Evolutionary conservation across 306 rosid genomes (phyloP).

Genomic region (Canavalia ensiformis): DNA sequence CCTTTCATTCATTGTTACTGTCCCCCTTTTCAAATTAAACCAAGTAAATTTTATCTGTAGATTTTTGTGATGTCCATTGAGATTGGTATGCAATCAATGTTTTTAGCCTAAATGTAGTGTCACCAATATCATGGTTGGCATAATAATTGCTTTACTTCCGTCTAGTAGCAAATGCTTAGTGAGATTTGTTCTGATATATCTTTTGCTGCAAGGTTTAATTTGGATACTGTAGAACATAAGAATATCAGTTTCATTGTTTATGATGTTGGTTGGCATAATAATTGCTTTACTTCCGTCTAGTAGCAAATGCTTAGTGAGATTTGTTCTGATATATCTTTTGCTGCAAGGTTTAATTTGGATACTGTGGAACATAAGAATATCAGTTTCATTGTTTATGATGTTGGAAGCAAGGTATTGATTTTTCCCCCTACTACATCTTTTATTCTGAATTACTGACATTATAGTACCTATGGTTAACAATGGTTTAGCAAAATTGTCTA

Average conservation of each 20-base stretch:
- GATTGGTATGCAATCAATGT: neutral
- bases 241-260: conserved; percentile 97
- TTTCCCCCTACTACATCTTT: neutral
- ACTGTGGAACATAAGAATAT: conserved; percentile 96
- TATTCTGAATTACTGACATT: neutral
- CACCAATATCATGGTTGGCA: neutral
- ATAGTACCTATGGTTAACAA: neutral
- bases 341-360: conserved; percentile 89
- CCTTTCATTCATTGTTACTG: neutral
- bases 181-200: conserved; percentile 33
- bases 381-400: conserved; percentile 99
- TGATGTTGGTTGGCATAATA: conserved; percentile 48
- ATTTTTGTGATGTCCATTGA: neutral
- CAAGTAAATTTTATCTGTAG: neutral
- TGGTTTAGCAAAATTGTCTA: neutral
- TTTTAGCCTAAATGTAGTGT: neutral
- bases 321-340: conserved; percentile 40
- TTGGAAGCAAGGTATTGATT: conserved; percentile 84
- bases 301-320: neutral
- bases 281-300: too few species aligned
- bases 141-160: neutral
- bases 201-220: conserved; percentile 76
- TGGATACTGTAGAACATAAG: conserved; percentile 95
- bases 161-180: neutral
- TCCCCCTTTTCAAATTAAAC: neutral